phyloP scores from a whole-genome alignment of 2,329 filamentous ascomycete genomes.

The Chaetomium olivaceum region DNA sequence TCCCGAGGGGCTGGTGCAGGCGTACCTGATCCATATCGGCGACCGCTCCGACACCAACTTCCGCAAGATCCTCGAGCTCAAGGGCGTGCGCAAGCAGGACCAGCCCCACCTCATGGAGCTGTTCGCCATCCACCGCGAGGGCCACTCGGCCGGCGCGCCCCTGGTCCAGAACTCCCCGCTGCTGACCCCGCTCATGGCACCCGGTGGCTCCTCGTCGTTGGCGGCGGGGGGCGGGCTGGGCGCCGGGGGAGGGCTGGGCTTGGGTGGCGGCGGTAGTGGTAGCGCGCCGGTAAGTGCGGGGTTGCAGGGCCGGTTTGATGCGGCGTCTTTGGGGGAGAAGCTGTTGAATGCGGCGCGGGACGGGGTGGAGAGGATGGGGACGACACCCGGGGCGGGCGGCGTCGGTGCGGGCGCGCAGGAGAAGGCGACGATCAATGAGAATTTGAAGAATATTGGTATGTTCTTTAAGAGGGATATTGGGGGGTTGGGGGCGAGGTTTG shows the following conservation, averaged over 20 bases:
- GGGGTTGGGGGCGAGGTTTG: conserved; percentile 71
- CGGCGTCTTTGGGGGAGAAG: conserved; percentile 79
- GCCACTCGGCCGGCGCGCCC: conserved; percentile 52
- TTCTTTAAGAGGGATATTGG: conserved; percentile 91
- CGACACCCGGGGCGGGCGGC: conserved; percentile 49
- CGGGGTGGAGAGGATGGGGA: conserved; percentile 75
- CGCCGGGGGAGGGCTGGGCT: conserved; percentile 23
- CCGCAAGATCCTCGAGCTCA: conserved; percentile 91
- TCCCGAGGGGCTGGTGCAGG: conserved; percentile 91
- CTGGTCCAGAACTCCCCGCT: conserved; percentile 70
- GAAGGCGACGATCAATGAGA: conserved; percentile 82
- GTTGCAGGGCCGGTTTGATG: conserved; percentile 68
- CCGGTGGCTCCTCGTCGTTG: conserved; percentile 23
- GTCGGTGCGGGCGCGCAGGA: conserved; percentile 38
- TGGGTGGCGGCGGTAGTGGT: background rate
- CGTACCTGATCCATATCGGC: conserved; percentile 94
- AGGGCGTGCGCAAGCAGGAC: conserved; percentile 84
- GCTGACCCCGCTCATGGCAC: conserved; percentile 64
- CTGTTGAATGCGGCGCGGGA: conserved; percentile 86
- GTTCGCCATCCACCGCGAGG: conserved; percentile 77
- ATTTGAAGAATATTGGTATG: conserved; percentile 92
- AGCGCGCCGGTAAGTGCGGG: conserved; percentile 31
- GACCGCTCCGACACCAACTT: conserved; percentile 95
- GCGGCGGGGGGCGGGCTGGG: conserved; percentile 11
- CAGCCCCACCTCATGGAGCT: conserved; percentile 82